Base-by-base conservation (phyloP, 2,329 filamentous ascomycete genomes). In the Penicillium sp. region DNA sequence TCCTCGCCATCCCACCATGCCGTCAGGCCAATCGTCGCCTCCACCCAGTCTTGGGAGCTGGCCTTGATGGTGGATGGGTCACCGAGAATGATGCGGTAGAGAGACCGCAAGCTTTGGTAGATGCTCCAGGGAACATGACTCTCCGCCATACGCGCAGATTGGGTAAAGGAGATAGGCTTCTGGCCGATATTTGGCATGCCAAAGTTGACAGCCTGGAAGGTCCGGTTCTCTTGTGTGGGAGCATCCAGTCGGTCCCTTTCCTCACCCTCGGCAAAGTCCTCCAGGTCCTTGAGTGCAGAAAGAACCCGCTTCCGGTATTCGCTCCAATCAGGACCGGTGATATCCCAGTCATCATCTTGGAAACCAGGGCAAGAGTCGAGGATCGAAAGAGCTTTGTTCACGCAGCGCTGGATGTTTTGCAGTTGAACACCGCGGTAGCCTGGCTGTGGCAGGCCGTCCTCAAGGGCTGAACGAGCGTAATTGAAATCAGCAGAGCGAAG, bases 1-100 rank as follows among this genome's bases (percentile, higher is more conserved):
- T 82, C 80, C n/a, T 80, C 79, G 50, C 93, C 88, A 62, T 95
- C 85, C 89, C 90, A 95, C 91, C 91, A 97, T 5, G 86, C 84
- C 26, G 90, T 84, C 40, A 97, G 73, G 1, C 85, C 87, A 49
- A 96, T 72, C 0, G 85, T 86, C 0, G 89, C 90, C 71, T 97
- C 91, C 42, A 91, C 82, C 91, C 91, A 97, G 67, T 96, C 90
- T 61, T 91, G 84, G 1, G 89, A 81, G 36, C 83, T 81, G 38
- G 83, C 79, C 50, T 94, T 74, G 42, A 96, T 87, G 16, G 89
- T 83, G 28, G 84, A 79, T 8, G 82, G 77, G 53, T 86, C 81
- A 28, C 91, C 90, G 4, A 93, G 77, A 1, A 94, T 72, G 50
- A 95, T 84, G 27, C 84, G 84, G 64, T 95, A 96, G 5, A 96